phyloP scores from a whole-genome alignment of 805 yeast genomes.

The Spencermartinsiella europaea region DNA sequence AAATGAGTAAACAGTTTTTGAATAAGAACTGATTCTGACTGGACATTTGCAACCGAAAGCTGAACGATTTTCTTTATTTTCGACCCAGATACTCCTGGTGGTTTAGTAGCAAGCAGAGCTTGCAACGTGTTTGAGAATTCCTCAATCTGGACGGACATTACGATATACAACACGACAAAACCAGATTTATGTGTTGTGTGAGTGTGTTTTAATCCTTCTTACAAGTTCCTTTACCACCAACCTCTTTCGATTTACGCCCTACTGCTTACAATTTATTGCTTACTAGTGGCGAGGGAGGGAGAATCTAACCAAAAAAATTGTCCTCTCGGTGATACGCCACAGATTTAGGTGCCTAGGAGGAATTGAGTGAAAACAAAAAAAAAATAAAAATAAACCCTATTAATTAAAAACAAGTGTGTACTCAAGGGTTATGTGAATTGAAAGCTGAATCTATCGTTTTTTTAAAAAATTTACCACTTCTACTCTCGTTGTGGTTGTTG shows the following conservation, averaged over 20 bases:
- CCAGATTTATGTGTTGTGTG: background rate
- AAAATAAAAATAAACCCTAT: background rate
- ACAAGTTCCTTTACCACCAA: too few relatives aligned
- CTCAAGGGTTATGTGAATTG: background rate
- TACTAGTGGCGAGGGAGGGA: background rate
- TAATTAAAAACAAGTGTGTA: background rate
- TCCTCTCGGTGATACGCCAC: too few relatives aligned
- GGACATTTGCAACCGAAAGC: slow-evolving; percentile 65
- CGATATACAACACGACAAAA: slow-evolving; percentile 2
- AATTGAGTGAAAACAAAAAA: too few relatives aligned
- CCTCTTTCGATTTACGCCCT: background rate
- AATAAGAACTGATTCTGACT: slow-evolving; percentile 50
- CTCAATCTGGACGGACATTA: slow-evolving; percentile 11
- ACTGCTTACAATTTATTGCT: background rate
- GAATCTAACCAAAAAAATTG: too few relatives aligned
- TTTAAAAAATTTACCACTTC: too few relatives aligned
- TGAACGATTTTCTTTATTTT: slow-evolving; percentile 84
- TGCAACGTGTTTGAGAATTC: slow-evolving; percentile 22
- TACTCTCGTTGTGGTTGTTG: too few relatives aligned
- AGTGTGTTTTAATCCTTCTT: too few relatives aligned
- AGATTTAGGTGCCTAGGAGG: too few relatives aligned
- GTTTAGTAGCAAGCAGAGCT: slow-evolving; percentile 30
- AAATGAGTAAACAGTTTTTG: slow-evolving; percentile 59
- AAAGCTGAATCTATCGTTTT: too few relatives aligned
- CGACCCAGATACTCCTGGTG: slow-evolving; percentile 94